phyloP scores from a whole-genome alignment of 73 alveolate genomes.

The Tetrahymena borealis region DNA sequence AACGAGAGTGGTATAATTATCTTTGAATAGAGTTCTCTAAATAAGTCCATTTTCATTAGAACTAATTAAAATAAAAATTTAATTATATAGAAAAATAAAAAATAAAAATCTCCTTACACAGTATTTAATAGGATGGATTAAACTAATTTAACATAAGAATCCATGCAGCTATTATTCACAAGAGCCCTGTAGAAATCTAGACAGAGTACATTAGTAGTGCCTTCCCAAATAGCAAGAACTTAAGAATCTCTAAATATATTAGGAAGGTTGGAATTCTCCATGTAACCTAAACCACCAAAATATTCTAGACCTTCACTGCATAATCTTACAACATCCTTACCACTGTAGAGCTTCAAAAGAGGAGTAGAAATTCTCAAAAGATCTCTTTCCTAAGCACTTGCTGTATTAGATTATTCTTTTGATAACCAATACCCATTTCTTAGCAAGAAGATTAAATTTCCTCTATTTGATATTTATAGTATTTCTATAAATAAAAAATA shows the following conservation, averaged over 20 bases:
- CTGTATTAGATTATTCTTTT: conserved; percentile 37
- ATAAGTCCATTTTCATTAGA: not conserved
- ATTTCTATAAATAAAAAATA: not conserved
- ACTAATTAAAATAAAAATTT: not conserved
- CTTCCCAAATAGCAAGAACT: conserved; percentile 87
- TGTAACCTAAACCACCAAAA: conserved; percentile 80
- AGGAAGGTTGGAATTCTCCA: conserved; percentile 75
- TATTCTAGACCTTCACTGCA: conserved; percentile 73
- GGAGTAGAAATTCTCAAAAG: conserved; percentile 72
- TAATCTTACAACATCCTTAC: conserved; percentile 53
- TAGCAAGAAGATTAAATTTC: conserved; percentile 42
- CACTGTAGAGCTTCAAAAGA: conserved; percentile 69
- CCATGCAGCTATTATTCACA: not conserved
- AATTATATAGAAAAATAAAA: not conserved
- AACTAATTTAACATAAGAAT: not conserved
- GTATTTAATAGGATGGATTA: not conserved
- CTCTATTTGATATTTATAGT: not conserved
- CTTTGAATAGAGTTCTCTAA: not conserved
- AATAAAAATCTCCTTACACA: not conserved
- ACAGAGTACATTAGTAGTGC: conserved; percentile 73
- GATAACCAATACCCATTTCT: conserved; percentile 44
- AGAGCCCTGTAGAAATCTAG: conserved; percentile 67
- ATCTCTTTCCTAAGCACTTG: conserved; percentile 32
- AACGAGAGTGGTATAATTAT: not conserved
- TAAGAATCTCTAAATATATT: conserved; percentile 69